Conservation (phyloP, 2,329 filamentous ascomycete species). For the Cladophialophora bantiana region DNA sequence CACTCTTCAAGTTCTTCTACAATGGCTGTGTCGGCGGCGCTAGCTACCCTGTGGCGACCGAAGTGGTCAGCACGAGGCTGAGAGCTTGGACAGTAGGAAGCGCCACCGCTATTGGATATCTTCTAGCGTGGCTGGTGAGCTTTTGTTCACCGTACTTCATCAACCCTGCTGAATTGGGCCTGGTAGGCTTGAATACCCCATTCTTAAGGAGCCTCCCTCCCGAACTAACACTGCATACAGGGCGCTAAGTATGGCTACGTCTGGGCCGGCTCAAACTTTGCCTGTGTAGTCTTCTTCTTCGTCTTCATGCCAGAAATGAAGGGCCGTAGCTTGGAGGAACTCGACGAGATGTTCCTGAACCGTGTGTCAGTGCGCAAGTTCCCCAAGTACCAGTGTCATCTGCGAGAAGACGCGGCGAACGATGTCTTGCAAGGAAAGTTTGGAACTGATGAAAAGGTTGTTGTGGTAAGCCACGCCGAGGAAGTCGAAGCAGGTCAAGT, state of each 20-base stretch:
- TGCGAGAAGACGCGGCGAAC: constrained; percentile 21
- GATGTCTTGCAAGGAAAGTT: constrained; percentile 16
- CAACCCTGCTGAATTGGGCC: constrained; percentile 47
- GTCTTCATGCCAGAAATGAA: constrained; percentile 51
- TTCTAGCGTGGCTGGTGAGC: constrained; percentile 47
- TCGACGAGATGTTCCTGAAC: constrained; percentile 50
- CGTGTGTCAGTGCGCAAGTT: constrained; percentile 28
- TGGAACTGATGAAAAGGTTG: constrained; percentile 7
- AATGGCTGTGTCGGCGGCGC: constrained; percentile 46
- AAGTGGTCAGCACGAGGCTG: constrained; percentile 43
- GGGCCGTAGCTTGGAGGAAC: constrained; percentile 49
- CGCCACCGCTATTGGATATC: constrained; percentile 46
- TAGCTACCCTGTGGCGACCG: constrained; percentile 44
- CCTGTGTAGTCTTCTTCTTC: constrained; percentile 28
- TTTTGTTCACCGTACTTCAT: constrained; percentile 52
- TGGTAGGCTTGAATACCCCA: constrained; percentile 39
- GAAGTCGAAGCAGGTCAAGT: constrained; percentile 8
- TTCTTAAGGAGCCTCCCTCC: neutral
- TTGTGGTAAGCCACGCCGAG: constrained; percentile 20
- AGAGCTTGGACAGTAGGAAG: constrained; percentile 48
- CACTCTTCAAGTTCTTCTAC: constrained; percentile 48
- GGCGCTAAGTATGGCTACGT: constrained; percentile 43
- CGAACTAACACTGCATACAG: constrained; percentile 12
- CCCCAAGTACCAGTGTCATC: constrained; percentile 17
- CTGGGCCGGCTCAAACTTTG: constrained; percentile 38